Evolutionary conservation across 2,329 filamentous ascomycete species (phyloP).

Genomic region (Sphaerulina populicola): DNA sequence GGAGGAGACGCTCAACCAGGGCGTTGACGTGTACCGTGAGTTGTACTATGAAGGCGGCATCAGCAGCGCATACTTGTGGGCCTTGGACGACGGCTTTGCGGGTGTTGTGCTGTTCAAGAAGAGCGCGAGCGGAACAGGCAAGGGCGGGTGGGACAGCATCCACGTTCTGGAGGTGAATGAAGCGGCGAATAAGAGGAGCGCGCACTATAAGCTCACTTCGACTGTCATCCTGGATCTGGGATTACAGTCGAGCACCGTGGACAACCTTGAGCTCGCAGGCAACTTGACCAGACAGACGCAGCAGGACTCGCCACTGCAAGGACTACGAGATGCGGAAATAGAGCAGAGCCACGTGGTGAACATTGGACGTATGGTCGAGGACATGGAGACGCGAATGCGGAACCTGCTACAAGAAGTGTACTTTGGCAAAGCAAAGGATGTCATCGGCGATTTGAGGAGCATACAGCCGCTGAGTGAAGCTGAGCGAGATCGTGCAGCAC

Average conservation of each 20-base stretch:
- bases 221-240: conserved; percentile 90
- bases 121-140: conserved; percentile 44
- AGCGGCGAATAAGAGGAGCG: conserved; percentile 62
- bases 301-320: conserved; percentile 67
- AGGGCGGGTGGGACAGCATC: conserved; percentile 82
- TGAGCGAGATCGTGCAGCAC: conserved; percentile 72
- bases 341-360: conserved; percentile 94
- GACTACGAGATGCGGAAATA: conserved; percentile 48
- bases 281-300: conserved; percentile 98
- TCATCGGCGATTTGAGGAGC: conserved; percentile 90
- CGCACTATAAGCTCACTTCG: conserved; percentile 95
- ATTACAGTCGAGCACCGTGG: conserved; percentile 58
- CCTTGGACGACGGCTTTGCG: conserved; percentile 93
- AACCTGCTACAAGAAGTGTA: conserved; percentile 98
- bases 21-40: conserved; percentile 93
- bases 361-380: conserved; percentile 86
- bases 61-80: conserved; percentile 96
- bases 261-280: conserved; percentile 83
- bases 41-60: conserved; percentile 96
- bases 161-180: conserved; percentile 97
- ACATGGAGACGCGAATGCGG: conserved; percentile 99
- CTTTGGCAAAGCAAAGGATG: conserved; percentile 98
- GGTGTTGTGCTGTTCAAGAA: conserved; percentile 96
- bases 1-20: conserved; percentile 89
- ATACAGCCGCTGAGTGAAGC: conserved; percentile 75